Base-by-base conservation (phyloP, 768 basidiomycete species). In the Mycena alexandri region DNA sequence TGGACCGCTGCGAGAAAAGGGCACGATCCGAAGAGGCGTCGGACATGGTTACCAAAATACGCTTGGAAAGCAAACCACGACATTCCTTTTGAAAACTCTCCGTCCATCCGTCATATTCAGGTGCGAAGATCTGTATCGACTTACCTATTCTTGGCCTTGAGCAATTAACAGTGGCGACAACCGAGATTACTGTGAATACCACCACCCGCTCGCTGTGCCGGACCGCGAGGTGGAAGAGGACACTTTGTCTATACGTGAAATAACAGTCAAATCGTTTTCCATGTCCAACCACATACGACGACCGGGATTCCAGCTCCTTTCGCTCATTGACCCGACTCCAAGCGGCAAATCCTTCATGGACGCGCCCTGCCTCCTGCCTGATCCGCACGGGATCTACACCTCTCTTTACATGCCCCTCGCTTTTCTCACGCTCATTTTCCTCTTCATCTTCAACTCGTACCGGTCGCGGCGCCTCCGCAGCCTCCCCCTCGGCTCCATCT, bases 281-380 rank as follows among this genome's bases (percentile, higher is more conserved):
- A 88, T 89, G 67, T 88, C 89, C 16, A 85, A 85, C 60, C 90
- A 91, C 61, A 90, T 97, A 66, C 82, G 82, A 24, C 80, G 83
- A 38, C 93, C 95, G 3, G 96, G 96, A 4, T 93, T 96, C 77
- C 94, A 96, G 68, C 87, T 98, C 8, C 82, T 98, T 34, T 92
- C 94, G 0, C 77, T 89, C 36, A 74, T 83, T 11, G 80, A 84
- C 41, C 81, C 85, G 6, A 68, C 69, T 10, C 70, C 75, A 24
- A 68, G 0, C 66, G 78, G 25, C 75, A 79, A 34, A 24, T 87
- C 90, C 0, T 84, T 90, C 65, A 85, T 86, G 24, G 90, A 94
- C 70, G 77, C 79, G n/a, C 85, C 89, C 0, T 98, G 96, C 77
- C 79, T 88, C 72, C 84, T 97, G 2, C 38, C 38, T 38, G 38